A percentile compares a stretch with the other conserved stretches of the same genome.
These are phyloP conservation scores for Pholiota microspora DNA, from an alignment of 768 basidiomycete species.

Conservation along the genomic window DNA sequence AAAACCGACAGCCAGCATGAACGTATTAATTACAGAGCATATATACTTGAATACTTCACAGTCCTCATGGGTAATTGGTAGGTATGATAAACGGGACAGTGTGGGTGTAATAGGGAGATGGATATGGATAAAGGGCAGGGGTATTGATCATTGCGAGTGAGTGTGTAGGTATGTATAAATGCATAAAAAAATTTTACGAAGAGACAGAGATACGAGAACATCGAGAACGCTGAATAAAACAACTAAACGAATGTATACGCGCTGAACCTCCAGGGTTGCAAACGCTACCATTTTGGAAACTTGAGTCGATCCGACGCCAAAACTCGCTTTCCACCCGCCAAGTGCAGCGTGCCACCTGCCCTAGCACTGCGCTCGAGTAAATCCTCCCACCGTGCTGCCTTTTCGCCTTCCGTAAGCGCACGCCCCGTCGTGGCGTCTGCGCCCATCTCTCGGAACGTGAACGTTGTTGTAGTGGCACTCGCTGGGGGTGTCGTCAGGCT, in stretches of 20 bases:
- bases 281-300: background rate
- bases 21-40: background rate
- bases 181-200: background rate
- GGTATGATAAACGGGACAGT: too few species aligned
- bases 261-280: background rate
- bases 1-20: background rate
- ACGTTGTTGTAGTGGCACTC: constrained; percentile 17
- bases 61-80: too few species aligned
- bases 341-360: constrained; percentile 73
- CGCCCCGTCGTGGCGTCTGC: constrained; percentile 22
- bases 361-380: constrained; percentile 60
- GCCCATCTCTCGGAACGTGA: constrained; percentile 36
- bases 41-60: too few species aligned
- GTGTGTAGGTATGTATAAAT: too few species aligned
- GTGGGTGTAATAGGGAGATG: too few species aligned
- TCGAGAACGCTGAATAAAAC: background rate
- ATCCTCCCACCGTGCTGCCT: constrained; percentile 69
- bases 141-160: too few species aligned
- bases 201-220: background rate
- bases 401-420: constrained; percentile 64
- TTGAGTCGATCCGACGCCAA: constrained; percentile 25
- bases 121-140: too few species aligned
- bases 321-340: constrained; percentile 43
- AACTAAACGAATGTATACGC: background rate
- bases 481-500: background rate